phyloP scores from a whole-genome alignment of 352 stramenopile genomes.

The Phytopythium mirpurense region DNA sequence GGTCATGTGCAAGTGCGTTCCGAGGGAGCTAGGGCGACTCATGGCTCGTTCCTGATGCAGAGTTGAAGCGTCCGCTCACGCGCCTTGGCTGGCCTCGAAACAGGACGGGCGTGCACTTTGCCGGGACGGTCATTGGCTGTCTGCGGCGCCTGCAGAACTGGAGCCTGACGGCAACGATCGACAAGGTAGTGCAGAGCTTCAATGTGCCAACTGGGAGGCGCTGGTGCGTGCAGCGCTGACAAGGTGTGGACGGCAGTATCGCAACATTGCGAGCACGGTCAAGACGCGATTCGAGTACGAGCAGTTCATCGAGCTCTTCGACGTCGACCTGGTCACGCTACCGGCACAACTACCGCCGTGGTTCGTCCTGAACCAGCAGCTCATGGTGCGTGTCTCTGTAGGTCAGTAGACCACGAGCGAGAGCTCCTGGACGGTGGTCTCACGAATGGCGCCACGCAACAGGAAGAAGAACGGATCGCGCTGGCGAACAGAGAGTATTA shows the following conservation, averaged over 20 bases:
- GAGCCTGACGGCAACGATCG: slow-evolving; percentile 83
- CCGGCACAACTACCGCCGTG: slow-evolving; percentile 72
- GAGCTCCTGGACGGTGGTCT: background rate
- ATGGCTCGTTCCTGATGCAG: background rate
- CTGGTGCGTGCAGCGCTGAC: no score
- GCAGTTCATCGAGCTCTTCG: slow-evolving; percentile 88
- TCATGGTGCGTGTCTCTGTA: slow-evolving; percentile 43
- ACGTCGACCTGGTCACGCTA: slow-evolving; percentile 79
- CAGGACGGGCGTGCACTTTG: slow-evolving; percentile 70
- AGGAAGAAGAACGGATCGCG: slow-evolving; percentile 79
- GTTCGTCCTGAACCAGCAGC: slow-evolving; percentile 75
- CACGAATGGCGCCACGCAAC: background rate
- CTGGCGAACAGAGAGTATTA: slow-evolving; percentile 63
- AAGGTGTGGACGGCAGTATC: slow-evolving; percentile 60
- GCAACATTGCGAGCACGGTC: slow-evolving; percentile 78
- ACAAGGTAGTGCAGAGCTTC: no score
- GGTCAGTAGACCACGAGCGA: no score
- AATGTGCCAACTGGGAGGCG: no score
- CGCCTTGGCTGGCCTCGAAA: background rate
- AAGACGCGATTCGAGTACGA: slow-evolving; percentile 88
- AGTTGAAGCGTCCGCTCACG: background rate
- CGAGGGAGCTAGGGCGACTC: no score
- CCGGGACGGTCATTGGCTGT: slow-evolving; percentile 78
- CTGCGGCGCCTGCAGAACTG: slow-evolving; percentile 80
- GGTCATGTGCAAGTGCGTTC: slow-evolving; percentile 87